Conservation (phyloP, 768 basidiomycete genomes). For the Austroboletus festivus region DNA sequence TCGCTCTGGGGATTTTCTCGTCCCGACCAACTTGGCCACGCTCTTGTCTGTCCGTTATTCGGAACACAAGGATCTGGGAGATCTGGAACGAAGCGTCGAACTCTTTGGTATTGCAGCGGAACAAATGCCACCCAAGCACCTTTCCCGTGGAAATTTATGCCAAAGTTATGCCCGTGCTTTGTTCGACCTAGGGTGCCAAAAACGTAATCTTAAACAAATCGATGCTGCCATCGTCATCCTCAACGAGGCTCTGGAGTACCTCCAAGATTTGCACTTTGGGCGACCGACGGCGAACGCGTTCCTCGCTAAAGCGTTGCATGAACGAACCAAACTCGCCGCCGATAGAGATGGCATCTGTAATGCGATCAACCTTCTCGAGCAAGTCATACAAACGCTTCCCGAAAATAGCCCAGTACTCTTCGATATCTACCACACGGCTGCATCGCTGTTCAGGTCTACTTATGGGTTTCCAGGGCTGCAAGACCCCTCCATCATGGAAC, state of each 20-base stretch:
- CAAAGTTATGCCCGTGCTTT: slow-evolving; percentile 13
- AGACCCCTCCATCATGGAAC: slow-evolving; percentile 5
- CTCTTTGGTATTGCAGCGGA: slow-evolving; percentile 8
- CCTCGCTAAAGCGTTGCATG: slow-evolving; percentile 3
- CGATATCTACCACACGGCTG: background rate
- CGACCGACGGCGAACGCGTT: background rate
- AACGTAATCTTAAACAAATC: slow-evolving; percentile 5
- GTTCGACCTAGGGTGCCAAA: background rate
- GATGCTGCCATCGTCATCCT: slow-evolving; percentile 10
- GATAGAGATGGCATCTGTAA: background rate
- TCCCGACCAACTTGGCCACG: slow-evolving; percentile 7
- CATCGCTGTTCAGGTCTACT: background rate
- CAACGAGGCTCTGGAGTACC: slow-evolving; percentile 1
- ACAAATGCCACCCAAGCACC: slow-evolving; percentile 14
- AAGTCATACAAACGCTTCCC: slow-evolving; percentile 1
- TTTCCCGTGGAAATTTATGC: slow-evolving; percentile 1
- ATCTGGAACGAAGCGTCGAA: slow-evolving; percentile 16
- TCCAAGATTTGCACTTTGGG: slow-evolving; percentile 14
- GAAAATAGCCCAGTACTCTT: slow-evolving; percentile 1
- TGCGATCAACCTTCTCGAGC: background rate
- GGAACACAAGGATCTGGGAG: background rate
- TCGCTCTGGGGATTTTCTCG: slow-evolving; percentile 3
- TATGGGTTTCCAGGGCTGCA: background rate
- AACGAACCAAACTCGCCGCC: background rate
- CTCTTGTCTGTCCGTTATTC: slow-evolving; percentile 10